Conservation (phyloP, 2,329 filamentous ascomycete genomes). For the Cercospora zeae-maydis region DNA sequence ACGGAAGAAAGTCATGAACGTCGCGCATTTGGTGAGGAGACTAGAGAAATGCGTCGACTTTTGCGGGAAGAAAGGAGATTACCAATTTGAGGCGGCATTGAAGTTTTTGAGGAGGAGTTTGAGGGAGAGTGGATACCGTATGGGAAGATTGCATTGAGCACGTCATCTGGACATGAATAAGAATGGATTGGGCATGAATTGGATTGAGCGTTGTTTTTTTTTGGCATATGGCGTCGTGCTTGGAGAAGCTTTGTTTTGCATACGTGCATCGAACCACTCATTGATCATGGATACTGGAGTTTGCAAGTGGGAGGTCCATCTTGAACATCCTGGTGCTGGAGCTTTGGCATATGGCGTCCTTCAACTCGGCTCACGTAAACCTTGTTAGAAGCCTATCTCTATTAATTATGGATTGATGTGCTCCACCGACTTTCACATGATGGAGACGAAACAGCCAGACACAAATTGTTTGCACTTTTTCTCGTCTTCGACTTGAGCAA, state of each 20-base stretch:
- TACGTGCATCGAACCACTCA: neutral
- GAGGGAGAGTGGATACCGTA: conserved; percentile 8
- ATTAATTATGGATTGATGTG: neutral
- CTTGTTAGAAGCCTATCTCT: neutral
- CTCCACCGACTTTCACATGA: neutral
- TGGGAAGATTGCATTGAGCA: conserved; percentile 4
- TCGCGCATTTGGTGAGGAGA: conserved; percentile 11
- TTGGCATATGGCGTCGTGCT: neutral
- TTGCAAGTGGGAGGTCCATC: neutral
- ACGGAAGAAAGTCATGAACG: conserved; percentile 10
- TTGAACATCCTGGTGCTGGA: neutral
- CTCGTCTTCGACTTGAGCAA: too few relatives aligned
- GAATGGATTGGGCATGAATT: neutral
- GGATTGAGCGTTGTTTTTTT: neutral
- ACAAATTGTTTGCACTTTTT: too few relatives aligned
- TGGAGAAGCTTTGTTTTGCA: neutral
- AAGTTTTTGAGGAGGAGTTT: conserved; percentile 14
- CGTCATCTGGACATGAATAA: neutral
- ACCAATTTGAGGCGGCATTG: conserved; percentile 4
- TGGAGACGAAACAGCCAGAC: neutral
- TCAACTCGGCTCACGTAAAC: neutral
- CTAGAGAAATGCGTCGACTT: conserved; percentile 21
- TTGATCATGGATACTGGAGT: neutral
- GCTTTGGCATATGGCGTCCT: neutral
- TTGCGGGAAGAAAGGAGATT: conserved; percentile 9